phyloP scores from a whole-genome alignment of 2,329 filamentous ascomycete species.

The Magnaporthiopsis incrustans region DNA sequence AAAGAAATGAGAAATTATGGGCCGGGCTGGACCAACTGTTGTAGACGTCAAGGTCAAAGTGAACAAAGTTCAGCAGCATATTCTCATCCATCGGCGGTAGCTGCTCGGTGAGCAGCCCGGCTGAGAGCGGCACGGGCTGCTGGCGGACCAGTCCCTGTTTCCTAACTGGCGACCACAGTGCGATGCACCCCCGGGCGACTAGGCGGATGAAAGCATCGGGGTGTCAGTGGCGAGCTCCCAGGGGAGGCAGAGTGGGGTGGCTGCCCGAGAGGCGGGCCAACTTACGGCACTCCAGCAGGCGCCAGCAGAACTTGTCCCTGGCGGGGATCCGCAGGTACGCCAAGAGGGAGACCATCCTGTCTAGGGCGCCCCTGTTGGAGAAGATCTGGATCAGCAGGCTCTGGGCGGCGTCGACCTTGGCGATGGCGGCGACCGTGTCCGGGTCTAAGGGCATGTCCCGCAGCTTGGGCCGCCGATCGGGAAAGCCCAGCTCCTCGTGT shows the following conservation, averaged over 20 bases:
- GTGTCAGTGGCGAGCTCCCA: not conserved
- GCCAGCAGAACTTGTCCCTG: not conserved
- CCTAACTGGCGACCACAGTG: not conserved
- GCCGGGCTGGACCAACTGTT: not conserved
- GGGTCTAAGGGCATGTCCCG: not conserved
- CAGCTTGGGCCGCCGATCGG: not conserved
- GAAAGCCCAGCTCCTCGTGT: not conserved
- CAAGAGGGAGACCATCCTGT: not conserved
- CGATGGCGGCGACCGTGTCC: not conserved
- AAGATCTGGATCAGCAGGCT: not conserved
- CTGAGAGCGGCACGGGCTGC: not conserved
- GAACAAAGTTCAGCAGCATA: not conserved
- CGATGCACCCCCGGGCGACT: not conserved
- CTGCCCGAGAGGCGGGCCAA: not conserved
- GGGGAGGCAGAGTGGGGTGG: not conserved
- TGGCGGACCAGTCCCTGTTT: not conserved
- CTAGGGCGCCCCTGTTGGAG: not conserved
- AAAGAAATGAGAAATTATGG: not conserved
- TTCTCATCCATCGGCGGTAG: not conserved
- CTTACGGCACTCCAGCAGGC: slow-evolving; percentile 6
- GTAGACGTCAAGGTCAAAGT: slow-evolving; percentile 2
- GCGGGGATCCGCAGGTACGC: not conserved
- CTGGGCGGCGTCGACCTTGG: not conserved
- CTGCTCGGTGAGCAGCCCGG: not conserved
- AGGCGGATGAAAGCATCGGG: not conserved